These are phyloP conservation scores for Rostrohypoxylon terebratum DNA, from an alignment of 495 filamentous ascomycete genomes.

Conservation along the genomic window DNA sequence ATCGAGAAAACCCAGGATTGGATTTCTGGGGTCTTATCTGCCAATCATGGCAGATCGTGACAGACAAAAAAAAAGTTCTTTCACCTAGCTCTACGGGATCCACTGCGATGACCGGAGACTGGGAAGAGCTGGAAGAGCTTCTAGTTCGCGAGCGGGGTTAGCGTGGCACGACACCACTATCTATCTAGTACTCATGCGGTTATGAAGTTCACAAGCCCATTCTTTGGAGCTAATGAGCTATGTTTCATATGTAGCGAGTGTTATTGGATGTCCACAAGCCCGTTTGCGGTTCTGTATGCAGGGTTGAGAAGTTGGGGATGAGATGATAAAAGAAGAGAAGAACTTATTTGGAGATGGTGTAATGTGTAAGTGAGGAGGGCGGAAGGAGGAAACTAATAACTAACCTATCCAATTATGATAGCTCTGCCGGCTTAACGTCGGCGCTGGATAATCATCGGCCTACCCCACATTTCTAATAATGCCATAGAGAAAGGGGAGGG, in stretches of 20 bases:
- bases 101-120: slow-evolving; percentile 38
- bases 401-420: slow-evolving; percentile 7
- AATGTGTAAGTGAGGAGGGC: not conserved
- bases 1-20: not conserved
- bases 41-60: slow-evolving; percentile 37
- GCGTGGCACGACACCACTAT: not conserved
- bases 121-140: not conserved
- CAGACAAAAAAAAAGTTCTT: slow-evolving; percentile 18
- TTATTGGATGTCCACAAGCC: slow-evolving; percentile 11
- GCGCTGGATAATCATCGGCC: slow-evolving; percentile 15
- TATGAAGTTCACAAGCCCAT: slow-evolving; percentile 1
- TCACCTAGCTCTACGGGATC: slow-evolving; percentile 22
- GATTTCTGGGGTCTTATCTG: slow-evolving; percentile 28
- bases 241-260: not conserved
- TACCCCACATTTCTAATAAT: not conserved
- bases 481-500: not conserved
- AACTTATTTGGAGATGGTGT: not conserved
- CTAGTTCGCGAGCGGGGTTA: slow-evolving; percentile 16
- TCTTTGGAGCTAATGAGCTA: not conserved
- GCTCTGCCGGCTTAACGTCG: slow-evolving; percentile 27
- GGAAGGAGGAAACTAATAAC: too few relatives aligned
- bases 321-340: not conserved
- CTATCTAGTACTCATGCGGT: slow-evolving; percentile 3
- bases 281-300: slow-evolving; percentile 16
- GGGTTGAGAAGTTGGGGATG: slow-evolving; percentile 19